Conservation (phyloP, 192 early-diverging fungal species). For the Gaertneriomyces semiglobifer region DNA sequence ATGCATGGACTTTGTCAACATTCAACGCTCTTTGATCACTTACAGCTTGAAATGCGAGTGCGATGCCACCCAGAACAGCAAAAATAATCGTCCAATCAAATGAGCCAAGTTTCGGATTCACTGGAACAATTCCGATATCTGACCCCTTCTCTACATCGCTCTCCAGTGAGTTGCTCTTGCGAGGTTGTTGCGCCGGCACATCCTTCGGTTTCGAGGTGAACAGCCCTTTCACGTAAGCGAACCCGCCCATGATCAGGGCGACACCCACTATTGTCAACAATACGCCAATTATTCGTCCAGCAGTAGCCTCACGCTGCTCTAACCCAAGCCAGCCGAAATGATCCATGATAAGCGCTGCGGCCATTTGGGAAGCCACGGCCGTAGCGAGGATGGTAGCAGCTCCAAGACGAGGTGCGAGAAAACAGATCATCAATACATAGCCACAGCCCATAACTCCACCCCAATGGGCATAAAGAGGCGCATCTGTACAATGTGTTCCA, state of each 20-base stretch:
- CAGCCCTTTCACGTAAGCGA: neutral
- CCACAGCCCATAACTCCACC: constrained; percentile 23
- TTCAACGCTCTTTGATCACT: no score
- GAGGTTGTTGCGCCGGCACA: no score
- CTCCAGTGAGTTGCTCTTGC: no score
- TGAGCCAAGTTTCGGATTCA: neutral
- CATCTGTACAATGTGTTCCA: constrained; percentile 9
- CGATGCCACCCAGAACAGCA: constrained; percentile 17
- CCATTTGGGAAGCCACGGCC: constrained; percentile 19
- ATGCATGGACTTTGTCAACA: no score
- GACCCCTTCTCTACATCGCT: no score
- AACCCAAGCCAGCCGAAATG: constrained; percentile 16
- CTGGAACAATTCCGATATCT: no score
- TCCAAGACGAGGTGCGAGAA: constrained; percentile 24
- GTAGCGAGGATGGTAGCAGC: constrained; percentile 11
- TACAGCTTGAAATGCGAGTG: constrained; percentile 24
- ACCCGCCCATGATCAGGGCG: constrained; percentile 11
- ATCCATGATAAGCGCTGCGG: constrained; percentile 25
- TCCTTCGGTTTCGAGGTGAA: no score
- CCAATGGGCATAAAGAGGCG: constrained; percentile 22
- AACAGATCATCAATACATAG: constrained; percentile 18
- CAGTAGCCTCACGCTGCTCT: constrained; percentile 16
- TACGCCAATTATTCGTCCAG: constrained; percentile 22
- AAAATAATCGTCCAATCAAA: constrained; percentile 19
- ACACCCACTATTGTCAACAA: constrained; percentile 19